phyloP scores from a whole-genome alignment of 441 rosid species.

The Syzygium syzygioides region DNA sequence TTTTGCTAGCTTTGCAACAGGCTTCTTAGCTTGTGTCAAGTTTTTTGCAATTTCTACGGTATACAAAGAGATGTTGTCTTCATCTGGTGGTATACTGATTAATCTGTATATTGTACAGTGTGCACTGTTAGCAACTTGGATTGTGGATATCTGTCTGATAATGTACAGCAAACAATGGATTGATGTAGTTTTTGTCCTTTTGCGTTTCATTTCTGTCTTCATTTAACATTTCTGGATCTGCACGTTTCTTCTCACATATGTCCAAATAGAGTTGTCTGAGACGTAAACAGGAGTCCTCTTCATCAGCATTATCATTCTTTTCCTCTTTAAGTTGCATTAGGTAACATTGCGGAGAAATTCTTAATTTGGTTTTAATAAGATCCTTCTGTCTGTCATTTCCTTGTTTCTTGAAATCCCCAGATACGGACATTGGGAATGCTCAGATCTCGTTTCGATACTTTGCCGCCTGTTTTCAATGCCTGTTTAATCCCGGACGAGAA shows the following conservation, averaged over 20 bases:
- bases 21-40: not conserved
- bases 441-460: conserved; percentile 83
- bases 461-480: conserved; percentile 91
- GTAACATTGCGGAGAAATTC: not conserved
- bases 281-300: not conserved
- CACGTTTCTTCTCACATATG: not conserved
- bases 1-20: not conserved
- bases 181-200: not conserved
- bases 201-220: not conserved
- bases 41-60: not conserved
- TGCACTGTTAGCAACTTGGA: not conserved
- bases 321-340: not conserved
- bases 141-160: not conserved
- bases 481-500: conserved; percentile 76
- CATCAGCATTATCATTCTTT: not conserved
- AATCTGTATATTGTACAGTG: not conserved
- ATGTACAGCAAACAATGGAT: not conserved
- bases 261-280: not conserved
- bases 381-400: not conserved
- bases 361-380: not conserved
- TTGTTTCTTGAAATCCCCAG: conserved; percentile 29
- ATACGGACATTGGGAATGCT: conserved; percentile 99
- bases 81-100: not conserved
- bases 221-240: not conserved
- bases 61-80: not conserved